Percentiles rank a stretch among this genome's conserved stretches.
These are phyloP conservation scores for Odontarrhena argentea DNA, from an alignment of 345 rosid genomes.

Conservation along the genomic window DNA sequence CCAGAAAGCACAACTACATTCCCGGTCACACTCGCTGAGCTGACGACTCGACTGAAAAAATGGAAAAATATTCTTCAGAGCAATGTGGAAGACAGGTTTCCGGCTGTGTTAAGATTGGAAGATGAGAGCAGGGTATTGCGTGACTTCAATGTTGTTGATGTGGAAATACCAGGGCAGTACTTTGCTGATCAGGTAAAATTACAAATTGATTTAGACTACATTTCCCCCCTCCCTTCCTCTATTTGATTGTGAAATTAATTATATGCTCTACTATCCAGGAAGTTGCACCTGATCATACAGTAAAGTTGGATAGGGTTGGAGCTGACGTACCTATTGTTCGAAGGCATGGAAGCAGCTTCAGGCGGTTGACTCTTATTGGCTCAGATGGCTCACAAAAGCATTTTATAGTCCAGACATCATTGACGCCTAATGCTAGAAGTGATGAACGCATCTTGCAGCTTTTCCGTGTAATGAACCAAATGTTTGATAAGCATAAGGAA, in stretches of 20 bases:
- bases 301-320: slow-evolving; percentile 89
- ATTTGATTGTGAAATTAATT: slow-evolving; percentile 29
- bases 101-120: slow-evolving; percentile 92
- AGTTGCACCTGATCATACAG: slow-evolving; percentile 90
- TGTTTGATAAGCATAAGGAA: slow-evolving; percentile 99
- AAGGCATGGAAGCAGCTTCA: slow-evolving; percentile 99
- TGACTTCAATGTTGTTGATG: slow-evolving; percentile 95
- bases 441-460: slow-evolving; percentile 97
- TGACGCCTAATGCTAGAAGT: slow-evolving; percentile 98
- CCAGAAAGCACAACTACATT: slow-evolving; percentile 90
- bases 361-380: slow-evolving; percentile 91
- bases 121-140: slow-evolving; percentile 94
- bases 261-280: slow-evolving; percentile 54
- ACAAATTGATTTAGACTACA: slow-evolving; percentile 8
- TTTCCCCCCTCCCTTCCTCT: slow-evolving; percentile 2
- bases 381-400: slow-evolving; percentile 97
- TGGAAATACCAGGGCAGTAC: slow-evolving; percentile 99
- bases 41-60: slow-evolving; percentile 85
- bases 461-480: slow-evolving; percentile 97
- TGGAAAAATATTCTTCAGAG: slow-evolving; percentile 98
- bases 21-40: slow-evolving; percentile 88
- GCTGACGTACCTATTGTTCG: slow-evolving; percentile 96
- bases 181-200: slow-evolving; percentile 84
- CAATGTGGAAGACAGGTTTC: slow-evolving; percentile 98
- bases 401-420: slow-evolving; percentile 96